Evolutionary conservation across 2,329 filamentous ascomycete species (phyloP).

Genomic region (Ustulina deusta): DNA sequence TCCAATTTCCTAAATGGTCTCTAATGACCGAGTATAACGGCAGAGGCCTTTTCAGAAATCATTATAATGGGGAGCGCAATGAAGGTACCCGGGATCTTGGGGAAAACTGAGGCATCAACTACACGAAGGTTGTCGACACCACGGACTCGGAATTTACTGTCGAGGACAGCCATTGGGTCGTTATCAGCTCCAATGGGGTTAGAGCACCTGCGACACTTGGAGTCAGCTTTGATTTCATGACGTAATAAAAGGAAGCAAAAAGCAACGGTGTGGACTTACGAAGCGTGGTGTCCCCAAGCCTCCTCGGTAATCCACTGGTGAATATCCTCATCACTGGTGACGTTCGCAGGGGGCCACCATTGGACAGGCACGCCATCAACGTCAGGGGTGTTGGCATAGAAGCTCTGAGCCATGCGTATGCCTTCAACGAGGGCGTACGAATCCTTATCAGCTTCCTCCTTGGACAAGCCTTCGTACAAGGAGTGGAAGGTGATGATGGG

Average conservation of each 20-base stretch:
- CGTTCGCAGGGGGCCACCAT: slow-evolving; percentile 40
- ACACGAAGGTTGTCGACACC: slow-evolving; percentile 64
- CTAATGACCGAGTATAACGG: slow-evolving; percentile 42
- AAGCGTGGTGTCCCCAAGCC: slow-evolving; percentile 48
- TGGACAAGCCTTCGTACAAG: slow-evolving; percentile 61
- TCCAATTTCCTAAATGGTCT: background rate
- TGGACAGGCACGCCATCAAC: slow-evolving; percentile 53
- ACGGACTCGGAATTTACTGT: slow-evolving; percentile 63
- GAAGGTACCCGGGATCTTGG: slow-evolving; percentile 59
- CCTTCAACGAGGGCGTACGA: slow-evolving; percentile 67
- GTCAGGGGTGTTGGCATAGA: slow-evolving; percentile 56
- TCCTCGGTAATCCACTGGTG: slow-evolving; percentile 44
- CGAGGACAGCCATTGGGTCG: slow-evolving; percentile 64
- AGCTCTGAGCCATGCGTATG: slow-evolving; percentile 62
- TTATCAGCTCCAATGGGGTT: slow-evolving; percentile 53
- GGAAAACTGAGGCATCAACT: slow-evolving; percentile 67
- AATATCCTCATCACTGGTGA: slow-evolving; percentile 39
- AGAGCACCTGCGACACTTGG: slow-evolving; percentile 31
- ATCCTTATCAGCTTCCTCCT: slow-evolving; percentile 60
- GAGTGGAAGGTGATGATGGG: slow-evolving; percentile 73
- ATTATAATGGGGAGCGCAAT: slow-evolving; percentile 43
- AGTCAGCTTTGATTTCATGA: slow-evolving; percentile 3
- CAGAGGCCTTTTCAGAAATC: slow-evolving; percentile 46
- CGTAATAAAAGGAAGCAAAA: background rate
- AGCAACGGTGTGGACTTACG: slow-evolving; percentile 25